Conservation (phyloP, 441 rosid species). For the Corymbia citriodora region DNA sequence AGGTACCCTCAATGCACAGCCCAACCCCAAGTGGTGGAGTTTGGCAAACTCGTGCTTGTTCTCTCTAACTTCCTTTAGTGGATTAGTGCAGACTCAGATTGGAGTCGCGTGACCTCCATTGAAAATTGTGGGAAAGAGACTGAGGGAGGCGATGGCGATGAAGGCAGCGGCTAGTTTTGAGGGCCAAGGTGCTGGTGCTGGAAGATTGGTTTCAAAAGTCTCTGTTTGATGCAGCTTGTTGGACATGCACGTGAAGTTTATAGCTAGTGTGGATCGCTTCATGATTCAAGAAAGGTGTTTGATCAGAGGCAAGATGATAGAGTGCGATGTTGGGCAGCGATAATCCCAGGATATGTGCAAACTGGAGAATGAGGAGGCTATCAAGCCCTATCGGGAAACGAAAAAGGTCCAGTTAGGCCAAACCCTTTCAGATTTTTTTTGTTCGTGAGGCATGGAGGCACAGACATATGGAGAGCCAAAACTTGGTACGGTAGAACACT, state of each 20-base stretch:
- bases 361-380: constrained; percentile 32
- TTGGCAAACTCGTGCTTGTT: background rate
- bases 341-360: constrained; percentile 30
- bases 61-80: too few species aligned
- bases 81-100: too few species aligned
- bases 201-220: background rate
- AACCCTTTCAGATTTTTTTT: constrained; percentile 57
- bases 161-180: too few species aligned
- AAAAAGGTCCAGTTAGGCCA: constrained; percentile 26
- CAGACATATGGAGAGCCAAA: too few species aligned
- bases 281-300: constrained; percentile 45
- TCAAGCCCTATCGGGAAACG: constrained; percentile 37
- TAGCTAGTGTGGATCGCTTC: constrained; percentile 31
- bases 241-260: constrained; percentile 62
- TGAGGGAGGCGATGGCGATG: constrained; percentile 9
- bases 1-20: background rate
- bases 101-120: too few species aligned
- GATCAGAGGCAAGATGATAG: constrained; percentile 47
- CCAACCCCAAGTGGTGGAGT: background rate
- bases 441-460: too few species aligned
- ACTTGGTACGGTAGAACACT: too few species aligned
- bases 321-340: constrained; percentile 9
- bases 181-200: background rate
- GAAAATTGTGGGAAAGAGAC: too few species aligned
- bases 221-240: constrained; percentile 26